Evolutionary conservation across 2,329 filamentous ascomycete genomes (phyloP), one percentile per base, ranked within the genome.

Genomic region (Cladophialophora carrionii): DNA sequence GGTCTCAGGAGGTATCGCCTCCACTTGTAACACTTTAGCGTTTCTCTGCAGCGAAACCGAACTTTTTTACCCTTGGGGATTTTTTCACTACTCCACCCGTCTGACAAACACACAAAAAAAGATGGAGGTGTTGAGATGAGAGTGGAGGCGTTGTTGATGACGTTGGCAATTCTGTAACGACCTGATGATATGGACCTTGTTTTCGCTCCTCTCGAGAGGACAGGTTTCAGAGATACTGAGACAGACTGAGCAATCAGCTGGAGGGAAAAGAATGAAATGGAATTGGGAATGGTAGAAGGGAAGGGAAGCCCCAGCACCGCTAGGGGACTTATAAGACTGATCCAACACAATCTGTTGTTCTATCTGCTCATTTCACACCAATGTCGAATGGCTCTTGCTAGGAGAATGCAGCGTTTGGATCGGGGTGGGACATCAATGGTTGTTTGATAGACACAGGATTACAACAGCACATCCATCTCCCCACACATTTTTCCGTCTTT

Each of bases 11-110:
- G 10, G 24, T 22, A 24, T 56, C 54, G 22, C 46, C 58, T 57
- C 54, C 51, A 26, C 20, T 51, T 62, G 41, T 41, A 52, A 29
- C 9, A 49, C 17, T 49, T 37, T 41, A 32, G 46, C 37, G 29
- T 55, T 43, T 14, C 57, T 61, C 34, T 55, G 48, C 55, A 32
- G 54, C 29, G 29, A 32, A 34, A 46, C 10, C 17, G n/a, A 31
- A 37, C 31, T 32, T 43, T 26, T 48, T 67, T 62, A 22, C 17
- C 17, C 29, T 54, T 54, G 29, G 4, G 29, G 37, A 8, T 43
- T 31, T 60, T 68, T 67, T 56, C 66, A 63, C 66, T 66, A 61
- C 66, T 68, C 63, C 66, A 68, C 66, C 66, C 63, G 61, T 68
- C 63, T 67, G 53, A 52, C 48, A 59, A 61, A 66, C 48, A 20